These are phyloP conservation scores for Staphylotrichum longicolle DNA, from an alignment of 495 filamentous ascomycete genomes.

Conservation along the genomic window DNA sequence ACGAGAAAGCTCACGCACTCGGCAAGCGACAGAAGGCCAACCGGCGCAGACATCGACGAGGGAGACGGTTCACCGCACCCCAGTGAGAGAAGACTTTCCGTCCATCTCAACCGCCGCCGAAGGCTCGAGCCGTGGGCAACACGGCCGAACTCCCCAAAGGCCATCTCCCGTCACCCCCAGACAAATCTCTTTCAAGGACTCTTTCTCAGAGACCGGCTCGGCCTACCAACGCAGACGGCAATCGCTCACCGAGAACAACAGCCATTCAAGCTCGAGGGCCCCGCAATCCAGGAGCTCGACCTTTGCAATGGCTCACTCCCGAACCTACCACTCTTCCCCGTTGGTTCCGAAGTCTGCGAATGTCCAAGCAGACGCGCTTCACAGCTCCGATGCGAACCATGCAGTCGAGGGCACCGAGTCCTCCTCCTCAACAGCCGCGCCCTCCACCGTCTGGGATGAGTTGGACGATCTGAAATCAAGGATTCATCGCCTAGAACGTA, in stretches of 20 bases:
- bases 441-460: conserved; percentile 97
- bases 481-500: conserved; percentile 87
- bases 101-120: conserved; percentile 30
- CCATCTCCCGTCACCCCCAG: conserved; percentile 46
- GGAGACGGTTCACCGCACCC: conserved; percentile 27
- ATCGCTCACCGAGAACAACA: conserved; percentile 40
- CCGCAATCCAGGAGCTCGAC: conserved; percentile 53
- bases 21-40: conserved; percentile 33
- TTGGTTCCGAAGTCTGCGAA: conserved; percentile 50
- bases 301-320: conserved; percentile 53
- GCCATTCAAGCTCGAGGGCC: conserved; percentile 33
- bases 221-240: conserved; percentile 38
- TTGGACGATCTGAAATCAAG: conserved; percentile 93
- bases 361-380: conserved; percentile 33
- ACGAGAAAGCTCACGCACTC: conserved; percentile 40
- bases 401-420: conserved; percentile 69
- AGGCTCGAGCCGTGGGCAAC: conserved; percentile 23
- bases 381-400: conserved; percentile 32
- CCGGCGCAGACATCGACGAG: conserved; percentile 34
- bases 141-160: conserved; percentile 26
- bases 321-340: conserved; percentile 57
- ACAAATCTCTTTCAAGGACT: conserved; percentile 43
- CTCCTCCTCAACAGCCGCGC: conserved; percentile 77
- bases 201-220: conserved; percentile 46
- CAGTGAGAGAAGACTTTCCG: conserved; percentile 26